Percentiles rank a stretch among this genome's conserved stretches.
Conservation (phyloP, 345 rosid genomes). For the Orychophragmus violaceus region DNA sequence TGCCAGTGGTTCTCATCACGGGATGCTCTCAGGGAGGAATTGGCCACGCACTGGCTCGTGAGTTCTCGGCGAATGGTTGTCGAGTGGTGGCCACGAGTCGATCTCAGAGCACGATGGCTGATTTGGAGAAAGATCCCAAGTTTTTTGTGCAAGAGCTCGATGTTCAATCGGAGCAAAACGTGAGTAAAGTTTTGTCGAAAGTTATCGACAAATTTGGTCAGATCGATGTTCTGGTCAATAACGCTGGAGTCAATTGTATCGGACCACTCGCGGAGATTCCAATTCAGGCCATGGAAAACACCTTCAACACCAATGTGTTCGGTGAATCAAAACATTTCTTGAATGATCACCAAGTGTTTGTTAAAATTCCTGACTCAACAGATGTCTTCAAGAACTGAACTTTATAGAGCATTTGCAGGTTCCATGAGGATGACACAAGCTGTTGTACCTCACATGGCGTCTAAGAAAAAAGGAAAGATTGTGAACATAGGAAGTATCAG, state of each 20-base stretch:
- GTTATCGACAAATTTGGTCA: slow-evolving; percentile 59
- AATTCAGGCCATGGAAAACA: slow-evolving; percentile 44
- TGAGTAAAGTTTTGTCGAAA: slow-evolving; percentile 38
- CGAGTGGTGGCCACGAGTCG: slow-evolving; percentile 76
- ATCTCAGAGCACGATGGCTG: slow-evolving; percentile 56
- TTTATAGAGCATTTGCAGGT: no score
- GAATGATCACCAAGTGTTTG: slow-evolving; percentile 19
- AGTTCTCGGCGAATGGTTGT: slow-evolving; percentile 63
- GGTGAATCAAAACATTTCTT: slow-evolving; percentile 37
- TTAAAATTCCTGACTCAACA: slow-evolving; percentile 15
- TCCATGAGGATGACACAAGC: slow-evolving; percentile 82
- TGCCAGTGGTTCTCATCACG: slow-evolving; percentile 66
- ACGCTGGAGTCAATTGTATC: slow-evolving; percentile 80
- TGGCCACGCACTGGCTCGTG: slow-evolving; percentile 76
- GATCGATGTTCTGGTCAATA: slow-evolving; percentile 74
- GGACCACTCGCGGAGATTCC: slow-evolving; percentile 87
- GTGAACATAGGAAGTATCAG: slow-evolving; percentile 72
- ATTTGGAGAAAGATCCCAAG: slow-evolving; percentile 55
- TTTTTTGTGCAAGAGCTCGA: slow-evolving; percentile 68
- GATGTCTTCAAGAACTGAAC: no score
- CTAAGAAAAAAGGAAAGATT: slow-evolving; percentile 59
- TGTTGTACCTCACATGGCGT: slow-evolving; percentile 80
- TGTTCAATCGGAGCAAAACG: slow-evolving; percentile 67
- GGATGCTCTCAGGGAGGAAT: slow-evolving; percentile 92
- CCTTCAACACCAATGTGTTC: slow-evolving; percentile 74